Percentiles rank a stretch among this genome's conserved stretches.
phyloP scores from a whole-genome alignment of 1,284 basidiomycete genomes.

The Prillingera fragicola region DNA sequence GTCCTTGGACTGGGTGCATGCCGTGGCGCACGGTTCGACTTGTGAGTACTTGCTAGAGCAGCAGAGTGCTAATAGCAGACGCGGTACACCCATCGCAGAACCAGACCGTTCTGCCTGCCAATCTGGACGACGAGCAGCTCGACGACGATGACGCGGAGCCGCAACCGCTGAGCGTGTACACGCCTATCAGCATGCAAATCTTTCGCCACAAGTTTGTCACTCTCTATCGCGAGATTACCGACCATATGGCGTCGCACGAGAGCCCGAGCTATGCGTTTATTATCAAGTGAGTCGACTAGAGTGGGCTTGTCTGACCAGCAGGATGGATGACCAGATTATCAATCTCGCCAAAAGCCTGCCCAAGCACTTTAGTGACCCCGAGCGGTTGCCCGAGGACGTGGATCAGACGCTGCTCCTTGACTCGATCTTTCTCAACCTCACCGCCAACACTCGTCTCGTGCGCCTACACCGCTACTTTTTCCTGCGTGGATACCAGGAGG shows the following conservation, averaged over 20 bases:
- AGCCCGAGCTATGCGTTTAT: conserved; percentile 17
- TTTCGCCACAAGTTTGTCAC: conserved; percentile 17
- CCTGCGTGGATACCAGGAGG: conserved; percentile 17
- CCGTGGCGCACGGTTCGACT: conserved; percentile 15
- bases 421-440: conserved; percentile 17
- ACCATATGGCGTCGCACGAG: conserved; percentile 13
- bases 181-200: conserved; percentile 19
- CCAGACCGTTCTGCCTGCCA: conserved; percentile 17
- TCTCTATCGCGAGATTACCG: conserved; percentile 20
- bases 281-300: conserved; percentile 6
- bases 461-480: conserved; percentile 17
- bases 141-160: conserved; percentile 8
- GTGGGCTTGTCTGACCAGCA: conserved; percentile 1
- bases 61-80: conserved; percentile 10
- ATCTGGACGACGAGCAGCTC: conserved; percentile 19
- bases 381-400: conserved; percentile 1
- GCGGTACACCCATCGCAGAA: conserved; percentile 23
- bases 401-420: conserved; percentile 8
- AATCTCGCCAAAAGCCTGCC: conserved; percentile 12
- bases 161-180: conserved; percentile 10
- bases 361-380: conserved; percentile 12
- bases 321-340: conserved; percentile 17
- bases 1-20: conserved; percentile 23
- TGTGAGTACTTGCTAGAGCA: conserved; percentile 2
- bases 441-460: conserved; percentile 12